Conservation (phyloP, 176 grass and related monocot species). For the Oryza longistaminata region DNA sequence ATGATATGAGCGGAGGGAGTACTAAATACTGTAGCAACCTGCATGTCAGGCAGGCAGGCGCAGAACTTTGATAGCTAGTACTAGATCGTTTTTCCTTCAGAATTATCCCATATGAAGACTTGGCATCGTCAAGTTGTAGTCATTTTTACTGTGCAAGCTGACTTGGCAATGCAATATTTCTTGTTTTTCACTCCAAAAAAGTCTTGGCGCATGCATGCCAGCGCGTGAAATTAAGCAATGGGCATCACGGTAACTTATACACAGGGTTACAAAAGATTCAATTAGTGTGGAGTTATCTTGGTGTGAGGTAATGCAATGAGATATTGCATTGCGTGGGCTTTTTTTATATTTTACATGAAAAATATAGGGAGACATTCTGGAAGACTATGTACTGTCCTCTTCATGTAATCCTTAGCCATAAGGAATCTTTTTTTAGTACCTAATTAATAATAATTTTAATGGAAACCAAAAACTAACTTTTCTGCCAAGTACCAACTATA, state of each 20-base stretch:
- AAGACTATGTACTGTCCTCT: background rate
- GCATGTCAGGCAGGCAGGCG: too few species aligned
- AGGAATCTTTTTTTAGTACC: too few species aligned
- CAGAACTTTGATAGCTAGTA: too few species aligned
- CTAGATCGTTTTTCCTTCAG: too few species aligned
- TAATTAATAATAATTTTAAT: too few species aligned
- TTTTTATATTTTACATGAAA: background rate
- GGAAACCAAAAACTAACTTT: background rate
- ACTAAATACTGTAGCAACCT: too few species aligned
- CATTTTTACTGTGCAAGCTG: background rate
- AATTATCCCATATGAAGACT: background rate
- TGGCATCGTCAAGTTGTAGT: background rate
- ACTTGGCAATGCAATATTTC: background rate
- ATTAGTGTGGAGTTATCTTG: background rate
- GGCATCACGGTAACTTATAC: background rate
- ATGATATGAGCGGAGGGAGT: rapidly evolving
- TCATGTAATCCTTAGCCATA: background rate
- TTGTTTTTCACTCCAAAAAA: background rate
- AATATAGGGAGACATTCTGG: background rate
- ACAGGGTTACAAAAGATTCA: background rate
- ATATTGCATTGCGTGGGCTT: too few species aligned
- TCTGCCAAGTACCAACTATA: background rate
- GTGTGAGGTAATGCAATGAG: background rate
- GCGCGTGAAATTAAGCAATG: background rate
- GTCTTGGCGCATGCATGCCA: background rate